A percentile compares a stretch with the other conserved stretches of the same genome.
These are phyloP conservation scores for Coemansia javaensis DNA, from an alignment of 192 early-diverging fungal genomes.

Conservation along the genomic window DNA sequence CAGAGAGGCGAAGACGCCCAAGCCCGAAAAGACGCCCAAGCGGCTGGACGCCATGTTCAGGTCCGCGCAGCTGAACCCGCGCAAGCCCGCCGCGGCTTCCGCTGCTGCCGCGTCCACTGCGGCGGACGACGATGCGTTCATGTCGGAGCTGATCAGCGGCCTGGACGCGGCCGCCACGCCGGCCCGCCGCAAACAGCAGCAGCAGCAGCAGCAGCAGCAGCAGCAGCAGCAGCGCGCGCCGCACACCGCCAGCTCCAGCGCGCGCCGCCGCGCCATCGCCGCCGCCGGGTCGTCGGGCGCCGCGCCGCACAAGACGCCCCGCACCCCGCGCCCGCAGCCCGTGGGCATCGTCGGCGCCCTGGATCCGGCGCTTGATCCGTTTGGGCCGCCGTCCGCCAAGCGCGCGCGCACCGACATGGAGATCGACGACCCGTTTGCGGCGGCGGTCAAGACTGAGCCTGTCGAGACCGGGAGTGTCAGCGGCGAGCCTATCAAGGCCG, in stretches of 20 bases:
- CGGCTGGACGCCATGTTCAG: constrained; percentile 37
- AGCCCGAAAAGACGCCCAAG: constrained; percentile 1
- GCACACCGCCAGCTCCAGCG: constrained; percentile 24
- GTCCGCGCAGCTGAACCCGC: constrained; percentile 25
- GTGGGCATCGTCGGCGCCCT: constrained; percentile 18
- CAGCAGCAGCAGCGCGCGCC: constrained; percentile 21
- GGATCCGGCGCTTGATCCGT: constrained; percentile 22
- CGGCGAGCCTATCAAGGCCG: background rate
- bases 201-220: constrained; percentile 11
- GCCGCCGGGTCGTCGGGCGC: background rate
- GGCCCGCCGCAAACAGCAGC: constrained; percentile 18
- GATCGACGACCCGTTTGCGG: constrained; percentile 20
- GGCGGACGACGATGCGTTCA: constrained; percentile 43
- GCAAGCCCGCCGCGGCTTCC: background rate
- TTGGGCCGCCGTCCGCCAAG: constrained; percentile 20
- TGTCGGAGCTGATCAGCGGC: constrained; percentile 38
- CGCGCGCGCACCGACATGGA: constrained; percentile 13
- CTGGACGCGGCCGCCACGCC: constrained; percentile 35
- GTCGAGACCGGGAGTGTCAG: constrained; percentile 1
- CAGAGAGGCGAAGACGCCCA: constrained; percentile 2
- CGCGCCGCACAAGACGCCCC: too few relatives aligned
- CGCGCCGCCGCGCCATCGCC: constrained; percentile 18
- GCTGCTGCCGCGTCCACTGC: too few relatives aligned
- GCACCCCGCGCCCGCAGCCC: constrained; percentile 8
- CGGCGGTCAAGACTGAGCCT: background rate